Evolutionary conservation across 2,329 filamentous ascomycete genomes (phyloP).

Genomic region (Cercospora zeae-maydis): DNA sequence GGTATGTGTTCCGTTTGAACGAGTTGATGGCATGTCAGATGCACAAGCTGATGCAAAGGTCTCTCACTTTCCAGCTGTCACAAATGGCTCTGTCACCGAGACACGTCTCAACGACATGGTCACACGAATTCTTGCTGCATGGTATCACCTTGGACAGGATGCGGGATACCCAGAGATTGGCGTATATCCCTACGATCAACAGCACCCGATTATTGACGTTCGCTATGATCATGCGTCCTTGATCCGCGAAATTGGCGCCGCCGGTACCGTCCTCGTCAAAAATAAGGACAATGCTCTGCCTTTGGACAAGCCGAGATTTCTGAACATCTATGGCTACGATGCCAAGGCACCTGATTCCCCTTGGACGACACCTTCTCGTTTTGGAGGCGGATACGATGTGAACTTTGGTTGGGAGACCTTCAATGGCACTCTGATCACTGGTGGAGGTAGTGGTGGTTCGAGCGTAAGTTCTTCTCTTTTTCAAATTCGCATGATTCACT

Average conservation of each 20-base stretch:
- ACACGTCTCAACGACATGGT: conserved; percentile 59
- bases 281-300: conserved; percentile 57
- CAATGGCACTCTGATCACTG: conserved; percentile 24
- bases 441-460: conserved; percentile 13
- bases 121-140: conserved; percentile 48
- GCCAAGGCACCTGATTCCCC: conserved; percentile 32
- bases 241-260: conserved; percentile 47
- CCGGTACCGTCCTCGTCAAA: conserved; percentile 60
- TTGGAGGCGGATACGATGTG: conserved; percentile 40
- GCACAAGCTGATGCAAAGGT: not conserved
- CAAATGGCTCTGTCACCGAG: conserved; percentile 50
- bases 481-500: too few relatives aligned
- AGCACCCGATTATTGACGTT: conserved; percentile 55
- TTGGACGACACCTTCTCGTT: conserved; percentile 39
- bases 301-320: conserved; percentile 43
- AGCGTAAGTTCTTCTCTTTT: not conserved
- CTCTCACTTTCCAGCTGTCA: conserved; percentile 48
- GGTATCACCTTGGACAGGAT: conserved; percentile 59
- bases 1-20: not conserved
- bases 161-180: conserved; percentile 22
- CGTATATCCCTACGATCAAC: conserved; percentile 22
- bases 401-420: conserved; percentile 36
- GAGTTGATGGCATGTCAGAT: not conserved
- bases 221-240: conserved; percentile 49
- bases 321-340: conserved; percentile 42